phyloP scores from a whole-genome alignment of 2,329 filamentous ascomycete species.

The Leptographium procerum region DNA sequence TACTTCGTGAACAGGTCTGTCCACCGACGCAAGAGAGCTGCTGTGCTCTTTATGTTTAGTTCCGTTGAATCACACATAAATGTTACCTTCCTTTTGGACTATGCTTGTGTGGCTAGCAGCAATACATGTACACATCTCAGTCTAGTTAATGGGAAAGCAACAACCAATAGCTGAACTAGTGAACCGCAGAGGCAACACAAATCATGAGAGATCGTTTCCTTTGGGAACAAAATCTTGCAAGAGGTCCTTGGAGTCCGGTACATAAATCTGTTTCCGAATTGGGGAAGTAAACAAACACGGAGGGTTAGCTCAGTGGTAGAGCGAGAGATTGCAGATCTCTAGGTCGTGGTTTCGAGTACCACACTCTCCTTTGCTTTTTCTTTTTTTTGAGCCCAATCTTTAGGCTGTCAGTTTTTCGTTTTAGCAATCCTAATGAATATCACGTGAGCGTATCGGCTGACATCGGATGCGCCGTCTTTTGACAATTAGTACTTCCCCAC shows the following conservation, averaged over 20 bases:
- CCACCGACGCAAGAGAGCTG: background rate
- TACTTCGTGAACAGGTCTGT: background rate
- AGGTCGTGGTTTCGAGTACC: conserved; percentile 9
- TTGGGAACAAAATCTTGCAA: background rate
- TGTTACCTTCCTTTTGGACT: too few species aligned
- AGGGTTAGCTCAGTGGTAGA: conserved; percentile 9
- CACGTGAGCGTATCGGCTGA: conserved; percentile 2
- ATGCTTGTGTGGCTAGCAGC: too few species aligned
- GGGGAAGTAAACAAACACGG: background rate
- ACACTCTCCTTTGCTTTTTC: conserved; percentile 1
- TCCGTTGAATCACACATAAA: background rate
- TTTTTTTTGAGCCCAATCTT: background rate
- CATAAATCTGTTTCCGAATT: background rate
- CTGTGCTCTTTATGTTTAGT: background rate
- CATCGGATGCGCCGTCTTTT: background rate
- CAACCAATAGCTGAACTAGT: too few species aligned
- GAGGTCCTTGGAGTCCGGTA: background rate
- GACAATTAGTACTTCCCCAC: background rate
- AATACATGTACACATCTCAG: too few species aligned
- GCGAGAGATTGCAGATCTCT: conserved; percentile 10
- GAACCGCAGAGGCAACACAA: too few species aligned
- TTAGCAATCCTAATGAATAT: background rate
- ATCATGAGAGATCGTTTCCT: background rate
- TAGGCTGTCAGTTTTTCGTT: too few species aligned
- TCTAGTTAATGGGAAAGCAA: too few species aligned